These are phyloP conservation scores for Albatrellus sp. DNA, from an alignment of 1,284 basidiomycete genomes.

Conservation along the genomic window DNA sequence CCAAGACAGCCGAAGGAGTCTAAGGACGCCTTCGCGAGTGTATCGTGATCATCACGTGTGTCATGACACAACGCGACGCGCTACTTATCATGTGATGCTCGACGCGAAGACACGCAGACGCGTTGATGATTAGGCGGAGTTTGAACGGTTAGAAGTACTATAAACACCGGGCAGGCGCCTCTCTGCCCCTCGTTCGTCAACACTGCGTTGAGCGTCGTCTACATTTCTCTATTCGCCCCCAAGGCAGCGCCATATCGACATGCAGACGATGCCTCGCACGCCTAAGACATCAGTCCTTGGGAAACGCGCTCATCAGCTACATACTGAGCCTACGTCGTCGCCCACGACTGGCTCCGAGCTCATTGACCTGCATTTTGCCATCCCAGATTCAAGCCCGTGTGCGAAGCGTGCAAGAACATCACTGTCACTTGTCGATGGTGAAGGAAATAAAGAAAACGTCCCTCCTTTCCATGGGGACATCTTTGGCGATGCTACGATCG, in stretches of 20 bases:
- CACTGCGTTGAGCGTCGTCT: constrained; percentile 6
- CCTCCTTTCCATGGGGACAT: constrained; percentile 38
- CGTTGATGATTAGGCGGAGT: constrained; percentile 14
- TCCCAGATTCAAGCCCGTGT: constrained; percentile 52
- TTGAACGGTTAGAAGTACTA: constrained; percentile 12
- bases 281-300: constrained; percentile 41
- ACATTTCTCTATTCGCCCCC: constrained; percentile 3
- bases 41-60: no score
- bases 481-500: constrained; percentile 22
- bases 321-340: constrained; percentile 12
- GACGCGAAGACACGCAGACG: constrained; percentile 17
- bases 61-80: constrained; percentile 12
- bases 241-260: constrained; percentile 8
- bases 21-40: no score
- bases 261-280: constrained; percentile 13
- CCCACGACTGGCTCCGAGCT: constrained; percentile 7
- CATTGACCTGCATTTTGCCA: constrained; percentile 22
- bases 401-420: constrained; percentile 47
- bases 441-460: constrained; percentile 65
- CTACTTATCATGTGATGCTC: constrained; percentile 14
- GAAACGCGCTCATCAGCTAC: constrained; percentile 37
- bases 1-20: not conserved
- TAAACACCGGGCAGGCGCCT: constrained; percentile 6
- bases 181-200: constrained; percentile 8
- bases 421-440: constrained; percentile 31